These are phyloP conservation scores for Moesziomyces globuligerus DNA, from an alignment of 1,284 basidiomycete genomes.

Conservation along the genomic window DNA sequence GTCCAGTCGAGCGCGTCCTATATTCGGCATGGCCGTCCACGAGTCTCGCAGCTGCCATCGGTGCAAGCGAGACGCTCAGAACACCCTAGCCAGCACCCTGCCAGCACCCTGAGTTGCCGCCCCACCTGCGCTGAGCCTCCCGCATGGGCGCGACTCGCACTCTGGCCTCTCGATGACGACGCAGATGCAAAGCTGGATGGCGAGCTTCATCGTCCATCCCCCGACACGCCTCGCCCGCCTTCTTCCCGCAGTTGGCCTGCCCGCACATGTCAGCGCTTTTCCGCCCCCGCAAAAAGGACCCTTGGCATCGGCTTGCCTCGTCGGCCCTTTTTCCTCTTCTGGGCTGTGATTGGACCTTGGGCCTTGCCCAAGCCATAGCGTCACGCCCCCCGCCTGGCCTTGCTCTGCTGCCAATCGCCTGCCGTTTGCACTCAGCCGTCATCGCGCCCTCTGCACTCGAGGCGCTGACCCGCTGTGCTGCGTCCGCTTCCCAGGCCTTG, in stretches of 20 bases:
- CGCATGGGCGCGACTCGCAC: too few species aligned
- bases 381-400: slow-evolving; percentile 1
- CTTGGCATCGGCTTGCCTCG: slow-evolving; percentile 1
- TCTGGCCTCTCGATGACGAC: background rate
- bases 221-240: background rate
- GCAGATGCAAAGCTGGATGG: too few species aligned
- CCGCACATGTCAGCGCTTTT: too few species aligned
- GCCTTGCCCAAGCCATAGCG: slow-evolving; percentile 10
- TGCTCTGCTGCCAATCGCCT: too few species aligned
- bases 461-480: too few species aligned
- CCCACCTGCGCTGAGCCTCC: too few species aligned
- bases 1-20: background rate
- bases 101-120: too few species aligned
- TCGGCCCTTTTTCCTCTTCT: background rate
- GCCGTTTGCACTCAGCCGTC: too few species aligned
- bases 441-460: too few species aligned
- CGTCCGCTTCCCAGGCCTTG: too few species aligned
- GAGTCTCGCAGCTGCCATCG: background rate
- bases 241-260: too few species aligned
- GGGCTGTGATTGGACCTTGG: too few species aligned
- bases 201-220: background rate
- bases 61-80: background rate
- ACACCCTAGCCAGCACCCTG: background rate
- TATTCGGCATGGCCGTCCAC: background rate
- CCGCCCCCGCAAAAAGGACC: slow-evolving; percentile 1